Evolutionary conservation across 106 monocot genomes (phyloP), one percentile per base, ranked within the genome.

Genomic region (Dioscorea alata): DNA sequence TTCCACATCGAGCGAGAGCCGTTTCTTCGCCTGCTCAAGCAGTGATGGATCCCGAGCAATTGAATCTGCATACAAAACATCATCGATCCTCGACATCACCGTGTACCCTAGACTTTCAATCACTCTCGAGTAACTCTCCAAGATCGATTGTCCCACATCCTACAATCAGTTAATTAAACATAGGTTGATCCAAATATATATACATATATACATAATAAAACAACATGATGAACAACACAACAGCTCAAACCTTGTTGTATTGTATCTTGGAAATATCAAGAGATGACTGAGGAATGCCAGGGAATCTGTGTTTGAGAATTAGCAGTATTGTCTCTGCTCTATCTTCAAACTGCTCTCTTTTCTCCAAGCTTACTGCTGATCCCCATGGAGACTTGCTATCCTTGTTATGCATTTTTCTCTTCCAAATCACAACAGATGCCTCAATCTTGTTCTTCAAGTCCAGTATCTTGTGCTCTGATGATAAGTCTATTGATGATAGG

Each of bases 211-310:
- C 28, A 28, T 3, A 28, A 28, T 42, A 42, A 42, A 42, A 42
- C 42, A 42, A 10, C 42, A 42, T 42, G 42, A 42, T 28, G 28
- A 28, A 28, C 1, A 28, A 28, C 1, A 28, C 28, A 18, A 7
- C 5, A 59, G n/a, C 23, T 18, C 12, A 31, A n/a, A 89, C 93
- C 76, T 57, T 82, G 75, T 88, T 95, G 74, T 76, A 78, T 28
- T 95, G 87, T 25, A 95, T 95, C 75, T 95, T 95, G 77, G 77
- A 84, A 53, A 88, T 86, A 80, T 95, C 91, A 28, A 95, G 90
- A 18, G 73, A 49, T 50, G 94, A 95, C 31, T 95, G 91, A 71
- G 85, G 73, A 58, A 85, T 90, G n/a, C 94, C 94, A 49, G 94
- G 94, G 65, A 85, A 91, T 50, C 81, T 81, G 22, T 91, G 85